Evolutionary conservation across 768 basidiomycete species (phyloP).

Genomic region (Lepiota subincarnata): DNA sequence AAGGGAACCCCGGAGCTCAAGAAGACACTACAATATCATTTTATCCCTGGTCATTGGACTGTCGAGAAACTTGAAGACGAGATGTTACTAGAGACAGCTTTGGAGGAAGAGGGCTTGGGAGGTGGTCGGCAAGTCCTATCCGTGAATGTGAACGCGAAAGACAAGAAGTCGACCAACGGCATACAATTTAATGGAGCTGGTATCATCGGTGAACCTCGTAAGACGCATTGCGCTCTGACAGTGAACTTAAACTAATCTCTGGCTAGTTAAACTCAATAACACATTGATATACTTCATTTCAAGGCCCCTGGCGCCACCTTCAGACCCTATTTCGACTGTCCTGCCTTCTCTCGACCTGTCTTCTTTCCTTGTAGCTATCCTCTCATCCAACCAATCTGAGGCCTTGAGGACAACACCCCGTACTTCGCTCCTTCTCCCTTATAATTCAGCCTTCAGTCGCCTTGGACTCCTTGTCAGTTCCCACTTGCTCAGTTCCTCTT

Average conservation of each 20-base stretch:
- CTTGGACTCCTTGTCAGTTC: conserved; percentile 82
- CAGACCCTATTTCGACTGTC: conserved; percentile 75
- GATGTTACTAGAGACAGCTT: conserved; percentile 74
- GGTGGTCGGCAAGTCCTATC: conserved; percentile 67
- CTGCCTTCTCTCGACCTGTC: conserved; percentile 83
- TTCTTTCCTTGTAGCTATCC: conserved; percentile 84
- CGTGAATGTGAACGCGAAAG: conserved; percentile 54
- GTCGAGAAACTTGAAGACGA: conserved; percentile 67
- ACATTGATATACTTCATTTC: conserved; percentile 89
- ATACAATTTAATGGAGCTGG: conserved; percentile 83
- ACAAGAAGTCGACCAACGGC: conserved; percentile 41
- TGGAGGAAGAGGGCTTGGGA: conserved; percentile 67
- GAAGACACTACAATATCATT: conserved; percentile 81
- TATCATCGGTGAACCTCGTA: conserved; percentile 74
- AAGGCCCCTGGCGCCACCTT: conserved; percentile 76
- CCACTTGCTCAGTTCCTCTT: conserved; percentile 76
- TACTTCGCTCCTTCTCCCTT: conserved; percentile 82
- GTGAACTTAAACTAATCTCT: not conserved
- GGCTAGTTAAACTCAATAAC: conserved; percentile 65
- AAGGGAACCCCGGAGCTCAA: conserved; percentile 66
- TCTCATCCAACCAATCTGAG: conserved; percentile 81
- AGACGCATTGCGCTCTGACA: conserved; percentile 21
- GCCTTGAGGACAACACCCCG: conserved; percentile 58
- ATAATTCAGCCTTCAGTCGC: conserved; percentile 83
- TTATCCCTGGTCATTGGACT: conserved; percentile 78